Base-by-base conservation (phyloP, 139 green algal species). In the Chlamydomonas incerta region DNA sequence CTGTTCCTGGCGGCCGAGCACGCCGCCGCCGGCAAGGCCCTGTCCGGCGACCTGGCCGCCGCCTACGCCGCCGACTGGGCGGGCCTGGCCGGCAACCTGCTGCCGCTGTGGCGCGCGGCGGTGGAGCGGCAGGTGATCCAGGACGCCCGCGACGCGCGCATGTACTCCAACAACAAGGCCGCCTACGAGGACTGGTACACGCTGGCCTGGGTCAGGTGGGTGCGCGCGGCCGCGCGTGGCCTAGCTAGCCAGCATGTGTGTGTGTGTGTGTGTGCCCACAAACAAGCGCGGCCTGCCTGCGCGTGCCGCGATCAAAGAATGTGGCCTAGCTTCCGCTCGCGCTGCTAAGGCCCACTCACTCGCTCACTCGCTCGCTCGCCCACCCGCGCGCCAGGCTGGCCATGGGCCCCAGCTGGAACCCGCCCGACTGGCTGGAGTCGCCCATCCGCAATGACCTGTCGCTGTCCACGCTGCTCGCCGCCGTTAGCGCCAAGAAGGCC, bases 201-300 rank as follows among this genome's bases (percentile, higher is more conserved):
- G 0, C 65, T 92, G 34, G 83, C 86, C 2, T 92, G 89, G 89
- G 86, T 35, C 0, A 60, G 41, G 76, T 83, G 76, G 34, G 75
- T 29, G 24, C n/a, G n/a, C n/a, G n/a, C n/a, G n/a, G n/a, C n/a
- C n/a, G n/a, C n/a, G n/a, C n/a, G n/a, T n/a, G n/a, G n/a, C n/a
- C n/a, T n/a, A n/a, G n/a, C n/a, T n/a, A n/a, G n/a, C n/a, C n/a
- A n/a, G n/a, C n/a, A n/a, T n/a, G n/a, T n/a, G n/a, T n/a, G n/a
- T n/a, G n/a, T n/a, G n/a, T n/a, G n/a, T n/a, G n/a, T n/a, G n/a
- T n/a, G n/a, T n/a, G n/a, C n/a, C n/a, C n/a, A n/a, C n/a, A n/a
- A n/a, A n/a, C n/a, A n/a, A n/a, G n/a, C n/a, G n/a, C n/a, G n/a
- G n/a, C n/a, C n/a, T n/a, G n/a, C n/a, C n/a, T n/a, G n/a, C n/a